A percentile compares a stretch with the other conserved stretches of the same genome.
Conservation (phyloP, 352 stramenopile species). For the Phytophthora syringae region DNA sequence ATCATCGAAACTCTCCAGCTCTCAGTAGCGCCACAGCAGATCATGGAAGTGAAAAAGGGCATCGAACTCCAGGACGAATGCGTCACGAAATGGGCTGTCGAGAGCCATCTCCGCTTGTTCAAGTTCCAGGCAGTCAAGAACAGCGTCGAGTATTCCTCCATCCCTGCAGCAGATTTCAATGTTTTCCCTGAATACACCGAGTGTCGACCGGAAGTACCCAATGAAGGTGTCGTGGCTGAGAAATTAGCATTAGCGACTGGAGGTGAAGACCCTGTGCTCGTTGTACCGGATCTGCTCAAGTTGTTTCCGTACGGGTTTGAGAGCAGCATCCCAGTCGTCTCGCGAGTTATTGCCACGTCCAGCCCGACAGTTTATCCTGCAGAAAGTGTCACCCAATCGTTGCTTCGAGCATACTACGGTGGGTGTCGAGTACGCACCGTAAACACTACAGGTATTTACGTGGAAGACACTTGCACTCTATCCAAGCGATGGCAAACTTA, state of each 20-base stretch:
- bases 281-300: slow-evolving; percentile 35
- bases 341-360: slow-evolving; percentile 16
- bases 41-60: slow-evolving; percentile 23
- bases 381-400: slow-evolving; percentile 29
- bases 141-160: slow-evolving; percentile 35
- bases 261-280: slow-evolving; percentile 23
- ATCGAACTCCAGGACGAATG: slow-evolving; percentile 24
- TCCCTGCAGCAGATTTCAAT: slow-evolving; percentile 35
- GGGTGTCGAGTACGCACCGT: slow-evolving; percentile 26
- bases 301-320: slow-evolving; percentile 33
- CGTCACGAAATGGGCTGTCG: slow-evolving; percentile 32
- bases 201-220: slow-evolving; percentile 24
- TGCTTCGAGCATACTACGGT: slow-evolving; percentile 35
- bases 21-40: slow-evolving; percentile 17
- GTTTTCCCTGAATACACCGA: slow-evolving; percentile 40
- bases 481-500: slow-evolving; percentile 35
- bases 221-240: slow-evolving; percentile 17
- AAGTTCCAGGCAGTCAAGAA: slow-evolving; percentile 41
- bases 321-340: slow-evolving; percentile 26
- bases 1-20: slow-evolving; percentile 23
- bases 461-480: slow-evolving; percentile 23
- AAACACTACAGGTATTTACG: slow-evolving; percentile 34
- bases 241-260: slow-evolving; percentile 32
- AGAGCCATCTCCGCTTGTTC: slow-evolving; percentile 26
- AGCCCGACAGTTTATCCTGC: slow-evolving; percentile 26